These are phyloP conservation scores for Glonium stellatum DNA, from an alignment of 495 filamentous ascomycete species.

Conservation along the genomic window DNA sequence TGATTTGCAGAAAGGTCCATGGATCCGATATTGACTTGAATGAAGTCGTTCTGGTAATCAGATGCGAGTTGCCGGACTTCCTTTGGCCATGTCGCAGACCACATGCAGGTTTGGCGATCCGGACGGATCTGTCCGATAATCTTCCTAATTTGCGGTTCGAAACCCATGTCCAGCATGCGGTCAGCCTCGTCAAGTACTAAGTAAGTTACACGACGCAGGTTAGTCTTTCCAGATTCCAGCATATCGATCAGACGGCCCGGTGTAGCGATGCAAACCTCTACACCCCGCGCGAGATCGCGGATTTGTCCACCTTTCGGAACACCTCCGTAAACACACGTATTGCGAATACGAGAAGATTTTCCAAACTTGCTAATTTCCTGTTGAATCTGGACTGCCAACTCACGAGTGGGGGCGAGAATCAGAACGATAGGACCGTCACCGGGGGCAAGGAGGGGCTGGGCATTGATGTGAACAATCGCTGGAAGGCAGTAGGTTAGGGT, in stretches of 20 bases:
- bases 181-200: conserved; percentile 86
- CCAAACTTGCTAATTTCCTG: conserved; percentile 92
- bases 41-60: conserved; percentile 93
- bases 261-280: conserved; percentile 91
- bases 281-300: conserved; percentile 79
- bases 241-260: conserved; percentile 97
- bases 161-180: conserved; percentile 89
- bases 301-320: conserved; percentile 96
- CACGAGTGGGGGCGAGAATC: conserved; percentile 90
- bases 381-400: conserved; percentile 97
- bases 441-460: conserved; percentile 92
- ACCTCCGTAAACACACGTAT: conserved; percentile 98
- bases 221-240: conserved; percentile 95
- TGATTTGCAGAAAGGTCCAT: conserved; percentile 96
- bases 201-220: conserved; percentile 94
- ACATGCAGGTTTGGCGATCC: conserved; percentile 99
- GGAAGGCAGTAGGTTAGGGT: conserved; percentile 97
- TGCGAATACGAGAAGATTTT: conserved; percentile 94
- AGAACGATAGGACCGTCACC: conserved; percentile 96
- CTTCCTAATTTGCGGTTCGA: conserved; percentile 86
- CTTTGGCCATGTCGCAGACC: conserved; percentile 99
- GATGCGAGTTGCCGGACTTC: conserved; percentile 92
- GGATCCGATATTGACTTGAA: conserved; percentile 98
- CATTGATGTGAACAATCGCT: conserved; percentile 98
- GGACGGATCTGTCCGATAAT: conserved; percentile 96